phyloP scores from a whole-genome alignment of 2,329 filamentous ascomycete genomes.

The Pyrenophora teres region DNA sequence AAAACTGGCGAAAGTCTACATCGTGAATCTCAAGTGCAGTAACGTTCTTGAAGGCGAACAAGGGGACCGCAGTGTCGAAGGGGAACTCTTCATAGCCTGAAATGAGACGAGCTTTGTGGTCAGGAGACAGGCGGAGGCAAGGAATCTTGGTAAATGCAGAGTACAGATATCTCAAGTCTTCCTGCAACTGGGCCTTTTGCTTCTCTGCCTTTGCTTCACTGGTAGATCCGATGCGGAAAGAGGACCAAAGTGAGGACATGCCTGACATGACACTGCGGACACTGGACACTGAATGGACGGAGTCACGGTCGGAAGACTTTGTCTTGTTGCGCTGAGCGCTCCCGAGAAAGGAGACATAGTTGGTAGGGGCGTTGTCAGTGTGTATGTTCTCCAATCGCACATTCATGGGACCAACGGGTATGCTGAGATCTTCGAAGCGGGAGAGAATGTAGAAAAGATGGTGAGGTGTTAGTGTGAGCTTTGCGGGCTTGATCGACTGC shows the following conservation, averaged over 20 bases:
- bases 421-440: slow-evolving; percentile 89
- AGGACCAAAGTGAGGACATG: slow-evolving; percentile 92
- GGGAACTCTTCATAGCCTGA: slow-evolving; percentile 96
- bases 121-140: slow-evolving; percentile 85
- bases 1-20: slow-evolving; percentile 95
- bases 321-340: slow-evolving; percentile 81
- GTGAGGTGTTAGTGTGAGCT: slow-evolving; percentile 90
- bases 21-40: slow-evolving; percentile 92
- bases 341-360: slow-evolving; percentile 94
- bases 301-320: slow-evolving; percentile 80
- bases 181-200: slow-evolving; percentile 81
- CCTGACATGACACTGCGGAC: slow-evolving; percentile 96
- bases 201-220: slow-evolving; percentile 83
- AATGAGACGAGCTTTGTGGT: slow-evolving; percentile 88
- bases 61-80: slow-evolving; percentile 93
- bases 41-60: slow-evolving; percentile 97
- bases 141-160: slow-evolving; percentile 99
- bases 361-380: slow-evolving; percentile 80
- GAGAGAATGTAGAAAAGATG: slow-evolving; percentile 96
- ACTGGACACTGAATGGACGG: slow-evolving; percentile 93
- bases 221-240: slow-evolving; percentile 81
- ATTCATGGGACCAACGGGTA: slow-evolving; percentile 94
- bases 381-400: slow-evolving; percentile 93
- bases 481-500: slow-evolving; percentile 83
- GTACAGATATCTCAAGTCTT: slow-evolving; percentile 93